Evolutionary conservation across 1,284 basidiomycete genomes (phyloP).

Genomic region (Trichosporon coremiiforme): DNA sequence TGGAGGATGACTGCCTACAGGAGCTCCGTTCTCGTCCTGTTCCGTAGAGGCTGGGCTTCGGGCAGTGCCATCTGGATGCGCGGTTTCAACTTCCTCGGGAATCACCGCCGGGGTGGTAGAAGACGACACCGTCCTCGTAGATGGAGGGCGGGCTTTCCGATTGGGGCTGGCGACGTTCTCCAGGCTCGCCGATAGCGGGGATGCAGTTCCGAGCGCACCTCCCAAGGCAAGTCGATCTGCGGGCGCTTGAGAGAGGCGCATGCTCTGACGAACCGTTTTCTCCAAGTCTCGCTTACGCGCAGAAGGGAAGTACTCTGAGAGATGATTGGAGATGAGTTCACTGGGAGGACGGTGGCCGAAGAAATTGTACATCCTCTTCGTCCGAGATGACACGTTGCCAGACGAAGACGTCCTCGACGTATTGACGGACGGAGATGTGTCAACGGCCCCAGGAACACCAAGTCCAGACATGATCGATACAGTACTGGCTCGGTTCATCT

Average conservation of each 20-base stretch:
- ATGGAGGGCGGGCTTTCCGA: conserved; percentile 36
- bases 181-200: conserved; percentile 21
- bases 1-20: conserved; percentile 55
- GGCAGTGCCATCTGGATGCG: background rate
- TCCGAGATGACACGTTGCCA: conserved; percentile 46
- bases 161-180: conserved; percentile 30
- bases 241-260: conserved; percentile 61
- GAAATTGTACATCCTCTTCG: conserved; percentile 81
- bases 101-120: conserved; percentile 41
- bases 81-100: conserved; percentile 45
- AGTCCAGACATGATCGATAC: conserved; percentile 92
- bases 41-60: background rate
- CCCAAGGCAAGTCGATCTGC: conserved; percentile 23
- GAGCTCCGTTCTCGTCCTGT: background rate
- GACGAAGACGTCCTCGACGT: conserved; percentile 51
- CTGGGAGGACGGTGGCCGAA: conserved; percentile 96
- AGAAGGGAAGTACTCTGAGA: conserved; percentile 93
- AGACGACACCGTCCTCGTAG: conserved; percentile 30
- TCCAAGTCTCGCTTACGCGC: conserved; percentile 86
- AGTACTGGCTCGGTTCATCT: conserved; percentile 87
- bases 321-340: conserved; percentile 94
- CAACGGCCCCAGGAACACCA: conserved; percentile 73
- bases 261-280: conserved; percentile 77
- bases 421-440: conserved; percentile 58
- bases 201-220: conserved; percentile 9